Percentiles rank a stretch among this genome's conserved stretches.
Evolutionary conservation across 148 eudicot genomes (phyloP).

Genomic region (Rhododendron griersonianum): DNA sequence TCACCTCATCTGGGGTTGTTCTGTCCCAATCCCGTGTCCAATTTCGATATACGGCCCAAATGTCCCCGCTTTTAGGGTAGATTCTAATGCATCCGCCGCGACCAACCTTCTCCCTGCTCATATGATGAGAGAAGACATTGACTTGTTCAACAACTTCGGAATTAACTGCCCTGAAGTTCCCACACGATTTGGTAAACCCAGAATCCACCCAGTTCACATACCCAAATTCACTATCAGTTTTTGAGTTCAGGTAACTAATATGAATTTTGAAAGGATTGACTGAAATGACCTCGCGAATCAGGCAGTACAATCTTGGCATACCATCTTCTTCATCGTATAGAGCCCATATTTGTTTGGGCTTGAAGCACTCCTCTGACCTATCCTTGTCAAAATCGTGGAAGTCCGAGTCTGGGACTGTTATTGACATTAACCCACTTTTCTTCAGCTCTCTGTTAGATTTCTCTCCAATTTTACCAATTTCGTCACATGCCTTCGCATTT

Average conservation of each 20-base stretch:
- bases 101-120: constrained; percentile 72
- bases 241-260: constrained; percentile 82
- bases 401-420: constrained; percentile 92
- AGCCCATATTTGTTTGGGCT: constrained; percentile 98
- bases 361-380: constrained; percentile 86
- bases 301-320: constrained; percentile 96
- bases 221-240: constrained; percentile 82
- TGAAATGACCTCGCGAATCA: constrained; percentile 78
- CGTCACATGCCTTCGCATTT: constrained; percentile 20
- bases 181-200: constrained; percentile 94
- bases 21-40: constrained; percentile 90
- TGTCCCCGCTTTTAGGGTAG: constrained; percentile 79
- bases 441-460: constrained; percentile 14
- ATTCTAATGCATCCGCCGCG: constrained; percentile 86
- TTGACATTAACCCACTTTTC: constrained; percentile 46
- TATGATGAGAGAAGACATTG: constrained; percentile 88
- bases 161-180: constrained; percentile 68
- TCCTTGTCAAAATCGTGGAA: constrained; percentile 97
- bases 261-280: constrained; percentile 74
- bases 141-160: constrained; percentile 80
- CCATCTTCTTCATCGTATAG: constrained; percentile 98
- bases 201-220: constrained; percentile 69
- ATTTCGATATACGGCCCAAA: constrained; percentile 90
- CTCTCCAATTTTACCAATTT: constrained; percentile 28
- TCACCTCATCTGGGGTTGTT: constrained; percentile 65